Evolutionary conservation across 495 filamentous ascomycete species (phyloP).

Genomic region (Talaromyces thailandensis): DNA sequence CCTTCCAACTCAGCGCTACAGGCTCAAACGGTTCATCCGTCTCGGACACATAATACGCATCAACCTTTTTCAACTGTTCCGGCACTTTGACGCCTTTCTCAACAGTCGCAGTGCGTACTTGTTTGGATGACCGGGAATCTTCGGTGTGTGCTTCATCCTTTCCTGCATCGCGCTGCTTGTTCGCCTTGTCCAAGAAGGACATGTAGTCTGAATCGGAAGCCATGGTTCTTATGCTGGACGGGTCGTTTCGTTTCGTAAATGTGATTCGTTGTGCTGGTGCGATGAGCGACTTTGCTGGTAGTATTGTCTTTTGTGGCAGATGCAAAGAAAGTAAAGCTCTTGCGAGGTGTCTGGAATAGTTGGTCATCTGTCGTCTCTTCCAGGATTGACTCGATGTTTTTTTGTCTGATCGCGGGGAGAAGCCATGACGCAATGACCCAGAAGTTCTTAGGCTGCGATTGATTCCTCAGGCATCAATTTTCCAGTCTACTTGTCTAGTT

Average conservation of each 20-base stretch:
- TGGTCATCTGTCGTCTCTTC: background rate
- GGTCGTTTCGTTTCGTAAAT: background rate
- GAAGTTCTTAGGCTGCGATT: background rate
- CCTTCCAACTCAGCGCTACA: conserved; percentile 57
- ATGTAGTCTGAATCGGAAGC: conserved; percentile 73
- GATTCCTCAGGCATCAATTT: background rate
- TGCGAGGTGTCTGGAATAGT: background rate
- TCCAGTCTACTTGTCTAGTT: too few relatives aligned
- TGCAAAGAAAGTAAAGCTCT: background rate
- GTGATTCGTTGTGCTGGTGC: background rate
- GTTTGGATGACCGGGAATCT: conserved; percentile 17
- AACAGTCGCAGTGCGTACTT: conserved; percentile 41
- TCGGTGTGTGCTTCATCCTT: conserved; percentile 15
- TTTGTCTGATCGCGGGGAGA: background rate
- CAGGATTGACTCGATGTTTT: background rate
- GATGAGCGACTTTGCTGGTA: background rate
- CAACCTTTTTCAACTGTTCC: conserved; percentile 41
- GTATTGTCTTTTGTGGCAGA: background rate
- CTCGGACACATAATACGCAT: conserved; percentile 66
- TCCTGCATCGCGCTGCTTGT: conserved; percentile 50
- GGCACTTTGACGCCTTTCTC: conserved; percentile 45
- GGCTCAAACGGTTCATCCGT: conserved; percentile 77
- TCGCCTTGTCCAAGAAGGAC: conserved; percentile 77
- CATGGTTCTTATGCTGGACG: conserved; percentile 34
- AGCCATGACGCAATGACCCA: conserved; percentile 1